Evolutionary conservation across 2,329 filamentous ascomycete species (phyloP).

Genomic region (Madurella fahalii): DNA sequence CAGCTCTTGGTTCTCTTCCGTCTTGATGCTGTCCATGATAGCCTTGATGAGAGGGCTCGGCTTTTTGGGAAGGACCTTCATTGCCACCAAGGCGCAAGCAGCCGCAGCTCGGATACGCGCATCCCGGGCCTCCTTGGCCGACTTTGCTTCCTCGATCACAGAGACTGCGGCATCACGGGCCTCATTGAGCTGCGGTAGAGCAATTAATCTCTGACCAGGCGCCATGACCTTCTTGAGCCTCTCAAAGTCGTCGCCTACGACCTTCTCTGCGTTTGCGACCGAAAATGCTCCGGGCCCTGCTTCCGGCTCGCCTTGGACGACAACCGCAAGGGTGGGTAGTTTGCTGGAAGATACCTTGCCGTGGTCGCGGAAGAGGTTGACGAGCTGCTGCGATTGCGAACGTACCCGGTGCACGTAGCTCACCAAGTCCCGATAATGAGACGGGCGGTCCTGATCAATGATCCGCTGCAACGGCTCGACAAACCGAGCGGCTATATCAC

Average conservation of each 20-base stretch:
- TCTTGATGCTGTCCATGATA: conserved; percentile 97
- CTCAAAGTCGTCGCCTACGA: conserved; percentile 80
- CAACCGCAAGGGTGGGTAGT: conserved; percentile 76
- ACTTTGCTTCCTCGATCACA: conserved; percentile 75
- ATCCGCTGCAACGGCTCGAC: conserved; percentile 65
- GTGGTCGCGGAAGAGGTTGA: conserved; percentile 88
- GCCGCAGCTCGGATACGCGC: conserved; percentile 81
- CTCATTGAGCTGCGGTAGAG: conserved; percentile 72
- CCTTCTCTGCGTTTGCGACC: conserved; percentile 79
- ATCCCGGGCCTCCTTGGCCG: conserved; percentile 77
- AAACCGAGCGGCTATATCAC: conserved; percentile 55
- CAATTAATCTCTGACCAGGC: conserved; percentile 81
- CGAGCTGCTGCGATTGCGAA: conserved; percentile 83
- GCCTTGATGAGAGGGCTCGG: conserved; percentile 89
- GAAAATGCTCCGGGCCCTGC: conserved; percentile 93
- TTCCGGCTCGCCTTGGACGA: conserved; percentile 89
- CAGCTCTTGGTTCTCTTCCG: conserved; percentile 84
- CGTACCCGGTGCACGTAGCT: conserved; percentile 85
- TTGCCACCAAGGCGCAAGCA: conserved; percentile 82
- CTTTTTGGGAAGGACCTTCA: conserved; percentile 86
- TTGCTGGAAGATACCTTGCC: conserved; percentile 73
- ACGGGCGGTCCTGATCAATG: conserved; percentile 75
- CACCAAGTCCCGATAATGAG: conserved; percentile 83
- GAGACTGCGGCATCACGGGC: conserved; percentile 65
- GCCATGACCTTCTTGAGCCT: conserved; percentile 83